Evolutionary conservation across 352 stramenopile species (phyloP), one percentile per base, ranked within the genome.

Genomic region (Phytopythium helicoides): DNA sequence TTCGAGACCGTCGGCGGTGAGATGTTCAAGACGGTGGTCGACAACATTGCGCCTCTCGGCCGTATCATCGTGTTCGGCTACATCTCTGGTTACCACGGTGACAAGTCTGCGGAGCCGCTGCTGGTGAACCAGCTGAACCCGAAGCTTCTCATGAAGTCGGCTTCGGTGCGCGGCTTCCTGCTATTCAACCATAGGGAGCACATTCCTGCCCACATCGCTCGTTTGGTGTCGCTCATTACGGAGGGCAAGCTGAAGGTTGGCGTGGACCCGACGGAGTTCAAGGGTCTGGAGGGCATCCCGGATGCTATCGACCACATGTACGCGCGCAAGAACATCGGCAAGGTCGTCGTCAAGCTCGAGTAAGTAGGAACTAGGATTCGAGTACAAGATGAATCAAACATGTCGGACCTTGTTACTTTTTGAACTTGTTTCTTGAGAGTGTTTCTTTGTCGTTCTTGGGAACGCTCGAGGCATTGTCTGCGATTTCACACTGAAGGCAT

Each of bases 1-100:
- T 87, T 87, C 35, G 76, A 87, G 58, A 79, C 60, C 9, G 67
- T 87, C 28, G 78, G 76, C 16, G 78, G 76, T 19, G 68, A 86
- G 31, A 73, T 73, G 60, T 74, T 86, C 28, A 58, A 72, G n/a
- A 46, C 65, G 0, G 76, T 66, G 11, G 66, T 83, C 11, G 56
- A 85, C 38, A 89, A 87, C 63, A 77, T 86, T 22, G 71, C 78
- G 14, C 44, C 64, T 16, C 64, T 71, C 16, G 76, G 78, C 22
- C 78, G 78, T 26, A 68, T 89, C 45, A 82, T 89, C 23, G 61
- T 74, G 31, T 83, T 87, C 44, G 76, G 75, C 3, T 65, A 53
- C 48, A 81, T 89, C 62, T 72, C 74, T 15, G 76, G 63, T 36
- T 81, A 73, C 68, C 60, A 66, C 40, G 60, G 66, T 49, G 66